Evolutionary conservation across 805 yeast species (phyloP).

Genomic region (Saccharomyces mikatae): DNA sequence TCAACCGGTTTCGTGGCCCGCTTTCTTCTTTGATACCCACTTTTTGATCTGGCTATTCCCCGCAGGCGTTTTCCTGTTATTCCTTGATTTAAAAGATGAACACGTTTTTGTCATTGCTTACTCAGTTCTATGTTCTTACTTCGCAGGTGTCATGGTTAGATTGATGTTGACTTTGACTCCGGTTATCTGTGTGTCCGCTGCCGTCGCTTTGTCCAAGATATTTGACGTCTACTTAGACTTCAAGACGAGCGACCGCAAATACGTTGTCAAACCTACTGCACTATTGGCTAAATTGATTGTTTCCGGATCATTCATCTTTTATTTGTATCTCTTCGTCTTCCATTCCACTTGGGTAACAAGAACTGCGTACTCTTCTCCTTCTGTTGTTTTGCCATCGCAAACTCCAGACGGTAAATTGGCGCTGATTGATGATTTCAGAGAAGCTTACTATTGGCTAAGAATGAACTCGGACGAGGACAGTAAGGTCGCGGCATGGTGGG

Average conservation of each 20-base stretch:
- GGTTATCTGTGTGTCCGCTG: conserved; percentile 86
- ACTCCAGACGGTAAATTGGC: conserved; percentile 77
- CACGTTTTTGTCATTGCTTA: conserved; percentile 89
- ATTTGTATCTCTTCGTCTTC: conserved; percentile 71
- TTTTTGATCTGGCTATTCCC: conserved; percentile 97
- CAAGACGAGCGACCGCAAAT: conserved; percentile 21
- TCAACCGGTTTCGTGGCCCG: conserved; percentile 99
- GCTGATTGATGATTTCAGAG: conserved; percentile 93
- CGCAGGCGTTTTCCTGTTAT: conserved; percentile 85
- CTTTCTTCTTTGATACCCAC: conserved; percentile 90
- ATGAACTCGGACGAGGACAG: conserved; percentile 97
- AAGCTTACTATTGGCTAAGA: conserved; percentile 97
- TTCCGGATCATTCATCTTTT: conserved; percentile 57
- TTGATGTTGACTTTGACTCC: conserved; percentile 96
- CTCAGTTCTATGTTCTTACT: conserved; percentile 88
- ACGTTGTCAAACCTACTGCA: conserved; percentile 23
- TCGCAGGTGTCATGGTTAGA: conserved; percentile 99
- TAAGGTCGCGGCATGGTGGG: conserved; percentile 99
- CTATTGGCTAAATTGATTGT: conserved; percentile 55
- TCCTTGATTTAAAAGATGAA: conserved; percentile 84
- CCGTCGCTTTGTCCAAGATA: conserved; percentile 76
- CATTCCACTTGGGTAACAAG: conserved; percentile 98
- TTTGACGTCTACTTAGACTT: conserved; percentile 76
- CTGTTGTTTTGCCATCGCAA: conserved; percentile 80
- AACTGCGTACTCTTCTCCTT: conserved; percentile 93